A percentile compares a stretch with the other conserved stretches of the same genome.
phyloP scores from a whole-genome alignment of 1,284 basidiomycete genomes.

The Heterobasidion irregulare region DNA sequence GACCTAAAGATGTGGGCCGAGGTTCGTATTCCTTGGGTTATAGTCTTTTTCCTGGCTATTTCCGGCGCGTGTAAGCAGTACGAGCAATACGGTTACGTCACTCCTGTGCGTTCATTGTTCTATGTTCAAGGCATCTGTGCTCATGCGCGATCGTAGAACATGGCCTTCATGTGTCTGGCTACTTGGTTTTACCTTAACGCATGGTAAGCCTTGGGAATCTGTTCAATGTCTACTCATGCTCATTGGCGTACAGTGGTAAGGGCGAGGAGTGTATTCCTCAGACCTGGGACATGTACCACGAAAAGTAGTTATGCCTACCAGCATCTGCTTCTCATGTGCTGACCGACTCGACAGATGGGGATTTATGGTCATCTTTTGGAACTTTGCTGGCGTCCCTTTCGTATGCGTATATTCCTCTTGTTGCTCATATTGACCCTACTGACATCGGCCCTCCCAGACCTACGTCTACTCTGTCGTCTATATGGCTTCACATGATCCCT shows the following conservation, averaged over 20 bases:
- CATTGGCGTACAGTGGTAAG: slow-evolving; percentile 43
- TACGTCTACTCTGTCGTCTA: slow-evolving; percentile 97
- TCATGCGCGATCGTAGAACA: slow-evolving; percentile 54
- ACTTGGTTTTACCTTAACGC: slow-evolving; percentile 97
- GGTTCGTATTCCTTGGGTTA: slow-evolving; percentile 95
- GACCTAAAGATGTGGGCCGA: slow-evolving; percentile 99
- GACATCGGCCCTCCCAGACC: slow-evolving; percentile 46
- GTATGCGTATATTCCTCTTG: slow-evolving; percentile 32
- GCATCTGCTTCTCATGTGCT: slow-evolving; percentile 1
- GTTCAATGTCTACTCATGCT: background rate
- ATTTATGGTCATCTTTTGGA: slow-evolving; percentile 97
- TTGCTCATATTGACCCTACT: slow-evolving; percentile 1
- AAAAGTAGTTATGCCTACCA: slow-evolving; percentile 52
- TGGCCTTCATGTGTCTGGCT: slow-evolving; percentile 94
- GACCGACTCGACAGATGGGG: slow-evolving; percentile 48
- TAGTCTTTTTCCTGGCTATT: slow-evolving; percentile 89
- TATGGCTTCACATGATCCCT: slow-evolving; percentile 92
- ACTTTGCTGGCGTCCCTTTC: slow-evolving; percentile 89
- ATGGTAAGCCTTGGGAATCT: slow-evolving; percentile 45
- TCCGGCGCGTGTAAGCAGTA: slow-evolving; percentile 96
- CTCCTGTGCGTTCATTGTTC: slow-evolving; percentile 50
- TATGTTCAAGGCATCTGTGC: background rate
- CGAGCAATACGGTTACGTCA: slow-evolving; percentile 86
- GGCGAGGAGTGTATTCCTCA: slow-evolving; percentile 98
- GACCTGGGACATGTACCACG: slow-evolving; percentile 99